Evolutionary conservation across 768 basidiomycete genomes (phyloP).

Genomic region (Amanita fuliginea): DNA sequence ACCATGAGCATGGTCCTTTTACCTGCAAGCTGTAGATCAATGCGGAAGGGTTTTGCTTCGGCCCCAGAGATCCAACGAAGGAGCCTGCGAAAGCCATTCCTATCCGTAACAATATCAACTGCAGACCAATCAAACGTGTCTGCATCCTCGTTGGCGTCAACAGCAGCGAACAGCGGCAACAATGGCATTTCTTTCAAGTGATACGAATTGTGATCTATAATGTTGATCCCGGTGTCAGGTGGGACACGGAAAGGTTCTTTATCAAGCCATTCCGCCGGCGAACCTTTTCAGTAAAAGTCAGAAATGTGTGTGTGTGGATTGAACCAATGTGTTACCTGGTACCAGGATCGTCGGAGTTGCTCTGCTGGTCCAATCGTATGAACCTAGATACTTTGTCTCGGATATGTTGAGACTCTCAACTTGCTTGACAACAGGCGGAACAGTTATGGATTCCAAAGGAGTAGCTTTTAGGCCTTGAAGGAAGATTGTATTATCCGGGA

Average conservation of each 20-base stretch:
- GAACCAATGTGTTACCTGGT: conserved; percentile 23
- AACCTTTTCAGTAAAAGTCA: conserved; percentile 21
- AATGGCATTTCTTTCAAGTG: conserved; percentile 23
- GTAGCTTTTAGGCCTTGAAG: not conserved
- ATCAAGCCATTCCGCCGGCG: conserved; percentile 36
- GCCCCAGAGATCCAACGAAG: conserved; percentile 27
- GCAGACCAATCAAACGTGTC: conserved; percentile 22
- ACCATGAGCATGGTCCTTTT: conserved; percentile 30
- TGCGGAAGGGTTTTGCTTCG: conserved; percentile 26
- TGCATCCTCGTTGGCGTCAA: conserved; percentile 19
- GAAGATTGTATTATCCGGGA: not conserved
- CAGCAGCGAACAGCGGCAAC: conserved; percentile 37
- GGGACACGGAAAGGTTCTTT: conserved; percentile 23
- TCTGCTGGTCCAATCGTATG: conserved; percentile 43
- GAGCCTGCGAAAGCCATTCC: conserved; percentile 44
- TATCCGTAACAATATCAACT: conserved; percentile 39
- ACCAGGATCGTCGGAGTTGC: conserved; percentile 37
- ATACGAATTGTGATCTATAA: conserved; percentile 31
- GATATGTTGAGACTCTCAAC: not conserved
- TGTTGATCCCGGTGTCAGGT: conserved; percentile 23
- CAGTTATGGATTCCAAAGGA: not conserved
- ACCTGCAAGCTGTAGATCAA: conserved; percentile 34
- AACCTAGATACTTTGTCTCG: conserved; percentile 21
- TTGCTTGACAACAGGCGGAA: not conserved
- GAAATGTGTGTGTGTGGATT: not conserved